Conservation (phyloP, 306 rosid species). For the Acacia melanoxylon region DNA sequence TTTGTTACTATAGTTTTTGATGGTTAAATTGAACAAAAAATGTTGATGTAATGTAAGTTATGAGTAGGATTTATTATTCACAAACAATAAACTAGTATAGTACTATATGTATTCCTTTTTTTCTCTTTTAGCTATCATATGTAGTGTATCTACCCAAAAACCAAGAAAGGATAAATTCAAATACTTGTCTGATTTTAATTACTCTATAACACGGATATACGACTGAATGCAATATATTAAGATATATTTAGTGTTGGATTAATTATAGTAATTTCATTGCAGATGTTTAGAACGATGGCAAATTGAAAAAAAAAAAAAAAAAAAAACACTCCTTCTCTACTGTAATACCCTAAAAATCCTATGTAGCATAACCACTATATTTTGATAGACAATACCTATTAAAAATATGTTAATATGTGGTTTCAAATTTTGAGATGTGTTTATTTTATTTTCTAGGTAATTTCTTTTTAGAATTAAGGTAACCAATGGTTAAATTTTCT, state of each 20-base stretch:
- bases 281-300: neutral
- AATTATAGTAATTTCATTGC: neutral
- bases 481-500: no score
- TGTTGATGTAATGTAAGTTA: neutral
- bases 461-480: no score
- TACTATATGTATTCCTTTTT: neutral
- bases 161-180: neutral
- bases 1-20: neutral
- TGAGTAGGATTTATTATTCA: neutral
- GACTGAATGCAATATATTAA: no score
- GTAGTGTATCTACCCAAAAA: neutral
- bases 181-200: neutral
- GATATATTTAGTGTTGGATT: neutral
- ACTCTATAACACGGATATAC: no score
- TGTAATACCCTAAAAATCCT: no score
- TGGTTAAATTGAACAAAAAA: neutral
- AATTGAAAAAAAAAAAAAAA: neutral
- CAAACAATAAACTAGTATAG: neutral
- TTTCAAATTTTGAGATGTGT: no score
- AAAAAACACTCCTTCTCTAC: neutral
- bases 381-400: no score
- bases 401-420: no score
- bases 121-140: neutral
- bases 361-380: no score
- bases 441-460: no score